phyloP scores from a whole-genome alignment of 805 yeast genomes.

The Grigorovia humatica region DNA sequence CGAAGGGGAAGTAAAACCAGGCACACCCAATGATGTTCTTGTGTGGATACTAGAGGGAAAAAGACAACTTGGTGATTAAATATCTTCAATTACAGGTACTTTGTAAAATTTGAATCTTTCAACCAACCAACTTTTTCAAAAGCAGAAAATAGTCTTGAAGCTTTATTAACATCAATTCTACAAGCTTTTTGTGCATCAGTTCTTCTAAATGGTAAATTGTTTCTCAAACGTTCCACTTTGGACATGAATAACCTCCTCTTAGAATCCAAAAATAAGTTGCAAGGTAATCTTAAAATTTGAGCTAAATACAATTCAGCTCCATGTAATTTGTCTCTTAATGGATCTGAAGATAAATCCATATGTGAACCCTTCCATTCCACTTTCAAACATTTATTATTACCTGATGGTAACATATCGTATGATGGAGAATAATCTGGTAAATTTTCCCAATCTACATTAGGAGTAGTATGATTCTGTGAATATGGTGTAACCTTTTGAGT shows the following conservation, averaged over 20 bases:
- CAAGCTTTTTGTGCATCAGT: constrained; percentile 97
- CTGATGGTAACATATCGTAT: constrained; percentile 45
- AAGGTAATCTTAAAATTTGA: constrained; percentile 74
- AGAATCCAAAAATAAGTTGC: constrained; percentile 67
- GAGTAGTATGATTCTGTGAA: constrained; percentile 2
- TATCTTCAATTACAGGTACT: constrained; percentile 15
- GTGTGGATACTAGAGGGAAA: neutral
- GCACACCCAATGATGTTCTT: no score
- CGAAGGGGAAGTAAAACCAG: no score
- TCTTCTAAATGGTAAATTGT: constrained; percentile 72
- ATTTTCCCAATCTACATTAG: constrained; percentile 49
- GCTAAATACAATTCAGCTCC: constrained; percentile 86
- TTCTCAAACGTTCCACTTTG: constrained; percentile 63
- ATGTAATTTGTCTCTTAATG: constrained; percentile 59
- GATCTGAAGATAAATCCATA: constrained; percentile 76
- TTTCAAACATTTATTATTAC: constrained; percentile 52
- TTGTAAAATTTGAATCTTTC: constrained; percentile 55
- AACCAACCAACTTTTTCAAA: constrained; percentile 89
- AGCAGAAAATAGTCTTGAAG: constrained; percentile 78
- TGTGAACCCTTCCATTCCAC: constrained; percentile 98
- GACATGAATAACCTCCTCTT: constrained; percentile 78
- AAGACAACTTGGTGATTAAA: neutral
- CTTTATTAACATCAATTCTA: constrained; percentile 90
- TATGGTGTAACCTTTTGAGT: constrained; percentile 9
- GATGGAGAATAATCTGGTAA: constrained; percentile 76